Evolutionary conservation across 805 yeast species (phyloP).

Genomic region (Candida corydali): DNA sequence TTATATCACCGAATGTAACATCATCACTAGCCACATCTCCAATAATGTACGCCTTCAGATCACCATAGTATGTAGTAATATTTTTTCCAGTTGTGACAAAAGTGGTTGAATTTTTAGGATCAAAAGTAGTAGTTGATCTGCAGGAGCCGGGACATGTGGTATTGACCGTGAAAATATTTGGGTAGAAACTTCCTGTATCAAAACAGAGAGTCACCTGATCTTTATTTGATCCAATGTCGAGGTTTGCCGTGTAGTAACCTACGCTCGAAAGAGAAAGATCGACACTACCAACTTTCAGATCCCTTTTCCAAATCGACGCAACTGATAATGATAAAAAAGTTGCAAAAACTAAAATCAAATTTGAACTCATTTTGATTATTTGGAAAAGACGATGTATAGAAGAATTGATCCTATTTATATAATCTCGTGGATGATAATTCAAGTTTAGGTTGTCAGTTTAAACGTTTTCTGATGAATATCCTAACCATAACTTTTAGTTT

Average conservation of each 20-base stretch:
- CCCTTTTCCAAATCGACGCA: no score
- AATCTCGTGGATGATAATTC: no score
- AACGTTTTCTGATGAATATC: no score
- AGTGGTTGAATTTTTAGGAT: not conserved
- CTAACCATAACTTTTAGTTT: no score
- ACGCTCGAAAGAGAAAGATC: no score
- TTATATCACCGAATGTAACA: not conserved
- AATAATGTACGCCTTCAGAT: not conserved
- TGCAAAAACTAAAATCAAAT: no score
- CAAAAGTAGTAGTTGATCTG: not conserved
- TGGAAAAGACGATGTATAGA: no score
- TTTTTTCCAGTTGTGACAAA: not conserved
- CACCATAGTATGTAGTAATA: not conserved
- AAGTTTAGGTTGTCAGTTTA: no score
- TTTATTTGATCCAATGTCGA: slow-evolving; percentile 1
- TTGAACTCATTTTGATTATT: no score
- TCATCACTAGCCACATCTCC: slow-evolving; percentile 3
- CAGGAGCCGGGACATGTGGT: not conserved
- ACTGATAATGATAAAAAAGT: no score
- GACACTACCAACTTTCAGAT: no score
- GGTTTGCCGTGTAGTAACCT: not conserved
- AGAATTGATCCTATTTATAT: no score
- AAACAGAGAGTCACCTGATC: not conserved
- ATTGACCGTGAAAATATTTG: not conserved
- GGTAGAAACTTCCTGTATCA: slow-evolving; percentile 1